phyloP scores from a whole-genome alignment of 2,329 filamentous ascomycete genomes.

The Didymella sp. region DNA sequence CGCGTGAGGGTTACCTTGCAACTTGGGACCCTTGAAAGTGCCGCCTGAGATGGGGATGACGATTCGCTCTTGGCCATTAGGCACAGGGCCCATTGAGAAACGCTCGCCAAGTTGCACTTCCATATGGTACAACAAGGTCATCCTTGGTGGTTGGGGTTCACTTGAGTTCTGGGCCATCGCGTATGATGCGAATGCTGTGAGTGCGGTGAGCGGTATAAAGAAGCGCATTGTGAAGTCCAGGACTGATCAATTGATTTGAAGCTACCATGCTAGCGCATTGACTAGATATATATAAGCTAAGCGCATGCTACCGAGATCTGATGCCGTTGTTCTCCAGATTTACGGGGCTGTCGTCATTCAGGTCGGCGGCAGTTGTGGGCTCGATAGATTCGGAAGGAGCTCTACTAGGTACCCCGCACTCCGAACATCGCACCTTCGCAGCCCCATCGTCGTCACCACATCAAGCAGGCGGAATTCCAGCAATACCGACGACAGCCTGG shows the following conservation, averaged over 20 bases:
- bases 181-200: constrained; percentile 13
- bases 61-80: constrained; percentile 32
- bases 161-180: constrained; percentile 26
- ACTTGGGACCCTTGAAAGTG: constrained; percentile 36
- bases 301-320: constrained; percentile 7
- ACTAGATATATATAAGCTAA: constrained; percentile 1
- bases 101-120: constrained; percentile 27
- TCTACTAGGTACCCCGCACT: constrained; percentile 19
- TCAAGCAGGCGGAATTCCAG: constrained; percentile 19
- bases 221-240: constrained; percentile 19
- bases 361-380: not conserved
- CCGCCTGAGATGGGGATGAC: constrained; percentile 43
- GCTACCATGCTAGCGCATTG: not conserved
- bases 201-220: constrained; percentile 12
- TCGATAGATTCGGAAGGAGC: not conserved
- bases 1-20: constrained; percentile 25
- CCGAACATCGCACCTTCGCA: not conserved
- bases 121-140: constrained; percentile 38
- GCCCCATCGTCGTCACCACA: not conserved
- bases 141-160: constrained; percentile 24
- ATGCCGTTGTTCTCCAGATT: not conserved
- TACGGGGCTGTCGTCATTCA: constrained; percentile 7
- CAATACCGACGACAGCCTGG: constrained; percentile 23
- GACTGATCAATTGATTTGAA: not conserved
- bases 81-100: constrained; percentile 31